phyloP scores from a whole-genome alignment of 768 basidiomycete genomes.

The Gelatoporia subvermispora region DNA sequence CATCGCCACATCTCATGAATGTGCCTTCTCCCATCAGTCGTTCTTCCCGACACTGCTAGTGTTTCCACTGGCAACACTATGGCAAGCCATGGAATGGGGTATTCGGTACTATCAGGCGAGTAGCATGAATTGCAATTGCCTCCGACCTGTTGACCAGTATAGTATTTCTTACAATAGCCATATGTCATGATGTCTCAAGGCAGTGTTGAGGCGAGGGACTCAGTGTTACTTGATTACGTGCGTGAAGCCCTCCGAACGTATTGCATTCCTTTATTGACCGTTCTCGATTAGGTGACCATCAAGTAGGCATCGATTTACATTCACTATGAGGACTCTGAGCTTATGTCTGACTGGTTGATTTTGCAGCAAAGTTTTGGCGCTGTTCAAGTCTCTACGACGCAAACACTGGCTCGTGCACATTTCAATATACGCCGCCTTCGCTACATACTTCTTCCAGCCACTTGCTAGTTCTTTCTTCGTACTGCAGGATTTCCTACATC shows the following conservation, averaged over 20 bases:
- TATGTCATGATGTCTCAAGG: slow-evolving; percentile 55
- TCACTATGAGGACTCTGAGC: too few species aligned
- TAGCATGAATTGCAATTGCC: too few species aligned
- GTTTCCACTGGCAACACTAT: slow-evolving; percentile 44
- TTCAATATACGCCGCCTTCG: slow-evolving; percentile 45
- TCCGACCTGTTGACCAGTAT: slow-evolving; percentile 1
- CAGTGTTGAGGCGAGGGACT: slow-evolving; percentile 48
- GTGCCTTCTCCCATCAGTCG: slow-evolving; percentile 32
- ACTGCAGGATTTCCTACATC: slow-evolving; percentile 27
- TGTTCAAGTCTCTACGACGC: slow-evolving; percentile 44
- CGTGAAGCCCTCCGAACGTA: slow-evolving; percentile 16
- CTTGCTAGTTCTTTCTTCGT: slow-evolving; percentile 40
- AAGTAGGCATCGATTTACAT: too few species aligned
- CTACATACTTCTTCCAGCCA: slow-evolving; percentile 50
- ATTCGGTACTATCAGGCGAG: slow-evolving; percentile 56
- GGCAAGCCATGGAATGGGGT: slow-evolving; percentile 49
- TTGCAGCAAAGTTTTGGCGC: slow-evolving; percentile 35
- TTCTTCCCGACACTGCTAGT: slow-evolving; percentile 54
- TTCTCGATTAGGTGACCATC: too few species aligned
- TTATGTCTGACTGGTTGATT: not conserved
- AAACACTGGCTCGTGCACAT: slow-evolving; percentile 51
- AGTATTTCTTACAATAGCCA: slow-evolving; percentile 38
- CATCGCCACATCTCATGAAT: not conserved
- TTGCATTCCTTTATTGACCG: too few species aligned
- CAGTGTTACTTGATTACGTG: slow-evolving; percentile 65